Evolutionary conservation across 2,329 filamentous ascomycete species (phyloP).

Genomic region (Rutstroemia sp.): DNA sequence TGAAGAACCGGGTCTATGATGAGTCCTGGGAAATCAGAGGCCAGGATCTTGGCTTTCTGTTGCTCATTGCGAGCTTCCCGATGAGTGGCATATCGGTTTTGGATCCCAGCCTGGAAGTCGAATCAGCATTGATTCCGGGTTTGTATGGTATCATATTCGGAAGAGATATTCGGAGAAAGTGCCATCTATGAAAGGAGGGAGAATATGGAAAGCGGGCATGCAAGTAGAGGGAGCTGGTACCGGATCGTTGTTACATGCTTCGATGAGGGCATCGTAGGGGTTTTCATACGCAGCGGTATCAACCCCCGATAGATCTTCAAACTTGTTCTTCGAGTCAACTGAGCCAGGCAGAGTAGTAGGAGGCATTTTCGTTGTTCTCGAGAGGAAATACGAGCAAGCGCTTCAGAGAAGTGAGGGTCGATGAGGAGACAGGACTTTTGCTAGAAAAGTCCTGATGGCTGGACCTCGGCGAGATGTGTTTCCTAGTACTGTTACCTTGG

Average conservation of each 20-base stretch:
- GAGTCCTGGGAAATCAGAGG: constrained; percentile 59
- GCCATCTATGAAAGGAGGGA: background rate
- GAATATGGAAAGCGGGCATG: background rate
- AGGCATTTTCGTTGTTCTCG: constrained; percentile 11
- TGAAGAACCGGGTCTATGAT: constrained; percentile 69
- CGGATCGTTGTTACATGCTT: constrained; percentile 27
- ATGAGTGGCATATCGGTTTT: constrained; percentile 57
- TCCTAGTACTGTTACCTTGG: too few relatives aligned
- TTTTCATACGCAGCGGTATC: constrained; percentile 24
- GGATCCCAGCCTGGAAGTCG: constrained; percentile 21
- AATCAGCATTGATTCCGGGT: background rate
- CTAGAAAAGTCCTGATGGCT: too few relatives aligned
- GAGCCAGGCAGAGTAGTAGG: constrained; percentile 12
- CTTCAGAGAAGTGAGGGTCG: too few relatives aligned
- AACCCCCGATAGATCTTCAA: constrained; percentile 29
- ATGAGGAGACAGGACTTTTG: too few relatives aligned
- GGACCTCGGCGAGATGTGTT: too few relatives aligned
- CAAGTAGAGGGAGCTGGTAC: constrained; percentile 11
- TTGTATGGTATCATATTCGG: background rate
- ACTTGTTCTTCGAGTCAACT: constrained; percentile 27
- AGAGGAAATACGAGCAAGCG: too few relatives aligned
- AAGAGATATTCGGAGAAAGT: background rate
- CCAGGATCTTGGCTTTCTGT: constrained; percentile 67
- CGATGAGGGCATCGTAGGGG: constrained; percentile 30
- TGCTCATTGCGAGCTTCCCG: constrained; percentile 67